Percentiles rank a stretch among this genome's conserved stretches.
Evolutionary conservation across 805 yeast species (phyloP).

Genomic region (Middelhovenomyces tepae): DNA sequence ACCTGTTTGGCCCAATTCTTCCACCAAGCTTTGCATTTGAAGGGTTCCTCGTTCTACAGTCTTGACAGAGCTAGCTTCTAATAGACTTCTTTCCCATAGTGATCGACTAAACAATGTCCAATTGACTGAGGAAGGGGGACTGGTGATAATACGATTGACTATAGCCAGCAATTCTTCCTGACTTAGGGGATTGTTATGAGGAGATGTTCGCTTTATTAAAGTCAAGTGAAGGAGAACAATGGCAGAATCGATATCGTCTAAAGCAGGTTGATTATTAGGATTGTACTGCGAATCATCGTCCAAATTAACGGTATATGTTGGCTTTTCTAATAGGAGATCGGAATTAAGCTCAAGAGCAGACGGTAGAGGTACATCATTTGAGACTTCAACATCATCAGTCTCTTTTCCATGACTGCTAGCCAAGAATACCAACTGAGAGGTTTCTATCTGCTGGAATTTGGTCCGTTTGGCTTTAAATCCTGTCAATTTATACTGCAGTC

Average conservation of each 20-base stretch:
- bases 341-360: slow-evolving; percentile 50
- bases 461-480: slow-evolving; percentile 89
- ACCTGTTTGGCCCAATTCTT: slow-evolving; percentile 67
- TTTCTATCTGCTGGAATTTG: slow-evolving; percentile 63
- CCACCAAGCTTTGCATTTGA: slow-evolving; percentile 87
- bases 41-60: slow-evolving; percentile 91
- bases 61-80: slow-evolving; percentile 72
- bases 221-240: slow-evolving; percentile 64
- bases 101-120: slow-evolving; percentile 77
- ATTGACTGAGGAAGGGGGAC: slow-evolving; percentile 39
- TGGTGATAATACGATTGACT: slow-evolving; percentile 60
- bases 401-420: slow-evolving; percentile 39
- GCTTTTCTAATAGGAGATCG: slow-evolving; percentile 69
- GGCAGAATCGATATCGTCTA: slow-evolving; percentile 62
- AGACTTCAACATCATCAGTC: slow-evolving; percentile 12
- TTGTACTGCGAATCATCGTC: slow-evolving; percentile 36
- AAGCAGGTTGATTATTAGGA: slow-evolving; percentile 73
- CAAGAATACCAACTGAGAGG: slow-evolving; percentile 64
- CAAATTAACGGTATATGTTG: slow-evolving; percentile 42
- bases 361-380: slow-evolving; percentile 9
- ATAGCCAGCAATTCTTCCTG: slow-evolving; percentile 79
- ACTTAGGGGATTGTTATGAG: slow-evolving; percentile 58
- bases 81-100: slow-evolving; percentile 79
- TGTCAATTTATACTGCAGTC: slow-evolving; percentile 59
- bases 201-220: slow-evolving; percentile 58